Evolutionary conservation across 2,329 filamentous ascomycete species (phyloP), one percentile per base, ranked within the genome.

Genomic region (Fusarium nisikadoi): DNA sequence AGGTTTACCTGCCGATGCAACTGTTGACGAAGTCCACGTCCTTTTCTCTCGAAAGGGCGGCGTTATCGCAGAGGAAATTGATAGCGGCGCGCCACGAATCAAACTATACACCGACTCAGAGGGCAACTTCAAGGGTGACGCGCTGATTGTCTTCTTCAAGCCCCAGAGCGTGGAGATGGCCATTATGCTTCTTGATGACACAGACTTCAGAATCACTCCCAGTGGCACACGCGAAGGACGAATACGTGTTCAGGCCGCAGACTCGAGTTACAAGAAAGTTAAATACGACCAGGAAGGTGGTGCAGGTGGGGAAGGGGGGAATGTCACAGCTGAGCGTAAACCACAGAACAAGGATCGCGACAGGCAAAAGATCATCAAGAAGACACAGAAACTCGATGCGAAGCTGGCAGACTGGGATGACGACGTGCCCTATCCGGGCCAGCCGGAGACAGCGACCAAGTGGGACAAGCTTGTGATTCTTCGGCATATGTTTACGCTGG

Each of bases 361-460:
- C 71, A 93, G 95, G 81, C 91, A 93, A 80, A 97, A 97, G 84
- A 93, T 97, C 66, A 97, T 97, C 79, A 92, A 91, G 81, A 95
- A 95, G 82, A 95, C 94, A 0, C 93, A 97, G 80, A 96, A 95
- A 80, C 86, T 98, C 76, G 94, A 95, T 77, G 95, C 94, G 53
- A 95, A 95, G 83, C 89, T 98, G 38, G 93, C 94, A 7, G 95
- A 98, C 81, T 99, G 96, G 96, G 93, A 94, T 78, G 95, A 98
- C 78, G 95, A 98, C 79, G 92, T 95, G 60, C 88, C 92, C 31
- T 88, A 83, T 69, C 86, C 79, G 7, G 78, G 74, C 2, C 71
- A 75, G 39, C 72, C 76, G 14, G 86, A 87, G n/a, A 86, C 81
- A 14, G 79, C 78, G 45, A 81, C 83, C 59, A 87, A 85, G 77